phyloP scores from a whole-genome alignment of 164 flowering plant species.

The Sextonia rubra region DNA sequence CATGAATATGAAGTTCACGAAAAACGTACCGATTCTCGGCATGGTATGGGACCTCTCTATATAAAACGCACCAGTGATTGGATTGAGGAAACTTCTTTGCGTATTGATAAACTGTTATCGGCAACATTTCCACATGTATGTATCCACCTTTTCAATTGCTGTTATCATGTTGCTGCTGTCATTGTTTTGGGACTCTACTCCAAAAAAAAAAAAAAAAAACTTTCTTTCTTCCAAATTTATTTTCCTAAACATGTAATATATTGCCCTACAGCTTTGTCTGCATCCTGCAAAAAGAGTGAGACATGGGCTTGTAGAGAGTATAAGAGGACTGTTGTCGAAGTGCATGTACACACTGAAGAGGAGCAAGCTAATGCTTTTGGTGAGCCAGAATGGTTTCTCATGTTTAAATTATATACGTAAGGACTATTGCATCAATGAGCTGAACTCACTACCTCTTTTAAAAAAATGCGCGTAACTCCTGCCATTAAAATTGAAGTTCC shows the following conservation, averaged over 20 bases:
- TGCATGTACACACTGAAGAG: slow-evolving; percentile 54
- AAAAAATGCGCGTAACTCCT: no score
- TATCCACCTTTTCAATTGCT: slow-evolving; percentile 1
- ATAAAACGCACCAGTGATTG: slow-evolving; percentile 80
- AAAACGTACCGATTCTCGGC: slow-evolving; percentile 14
- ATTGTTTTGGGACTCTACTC: background rate
- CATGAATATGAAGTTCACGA: slow-evolving; percentile 14
- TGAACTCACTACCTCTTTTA: no score
- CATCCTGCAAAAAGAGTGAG: slow-evolving; percentile 73
- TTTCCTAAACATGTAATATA: slow-evolving; percentile 5
- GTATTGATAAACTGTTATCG: slow-evolving; percentile 59
- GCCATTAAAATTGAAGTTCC: no score
- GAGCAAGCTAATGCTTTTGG: slow-evolving; percentile 81
- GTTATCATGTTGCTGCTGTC: background rate
- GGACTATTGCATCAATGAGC: background rate
- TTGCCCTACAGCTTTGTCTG: slow-evolving; percentile 54
- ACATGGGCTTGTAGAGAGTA: slow-evolving; percentile 55
- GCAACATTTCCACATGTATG: slow-evolving; percentile 83
- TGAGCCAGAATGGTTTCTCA: slow-evolving; percentile 23
- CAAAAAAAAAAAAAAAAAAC: no score
- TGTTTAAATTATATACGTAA: background rate
- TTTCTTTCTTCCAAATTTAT: slow-evolving; percentile 1
- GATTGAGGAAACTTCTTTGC: slow-evolving; percentile 64
- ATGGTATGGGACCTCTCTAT: slow-evolving; percentile 33
- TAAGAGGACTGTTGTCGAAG: slow-evolving; percentile 52